Evolutionary conservation across 1,284 basidiomycete species (phyloP), one percentile per base, ranked within the genome.

Genomic region (Heterobasidion irregulare): DNA sequence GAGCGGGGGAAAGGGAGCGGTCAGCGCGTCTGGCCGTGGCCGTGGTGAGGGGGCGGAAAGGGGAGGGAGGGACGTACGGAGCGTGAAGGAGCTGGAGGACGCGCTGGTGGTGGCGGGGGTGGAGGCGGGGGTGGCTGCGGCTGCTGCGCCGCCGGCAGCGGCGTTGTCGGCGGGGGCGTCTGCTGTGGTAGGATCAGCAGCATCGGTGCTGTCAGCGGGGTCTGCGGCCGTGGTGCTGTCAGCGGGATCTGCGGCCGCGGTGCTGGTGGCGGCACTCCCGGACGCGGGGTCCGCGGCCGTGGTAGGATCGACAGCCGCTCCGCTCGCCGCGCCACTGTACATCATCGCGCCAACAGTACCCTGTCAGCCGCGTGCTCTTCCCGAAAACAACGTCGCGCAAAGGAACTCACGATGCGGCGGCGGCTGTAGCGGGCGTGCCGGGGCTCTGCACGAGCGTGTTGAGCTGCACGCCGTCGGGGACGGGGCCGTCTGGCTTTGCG

Each of bases 401-500:
- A 26, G 26, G 26, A 5, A 26, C 26, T 26, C 26, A 26, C 26
- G 5, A 4, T 5, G 26, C 26, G 26, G 26, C 26, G 26, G 26
- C 26, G 26, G 26, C 26, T 4, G 18, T 18, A 2, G 18, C 18
- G 18, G 46, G 46, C 46, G 46, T 47, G 12, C 46, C 46, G 10
- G 46, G 46, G 46, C 16, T 18, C 26, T 50, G 34, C 16, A 59
- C 57, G n/a, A 47, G 35, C 56, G 70, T 70, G 50, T 67, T 68
- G 26, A 83, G 71, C 65, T 82, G 80, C 13, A 65, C 59, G 43
- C 82, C 81, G 62, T 82, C 81, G 2, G 80, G 55, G 47, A 75
- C 66, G 49, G 74, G 71, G 1, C 72, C 72, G n/a, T 58, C 56
- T 2, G 71, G 58, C 58, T 72, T 63, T 7, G 72, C 73, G 32